Evolutionary conservation across 106 monocot genomes (phyloP).

Genomic region (Phalaenopsis aphrodite): DNA sequence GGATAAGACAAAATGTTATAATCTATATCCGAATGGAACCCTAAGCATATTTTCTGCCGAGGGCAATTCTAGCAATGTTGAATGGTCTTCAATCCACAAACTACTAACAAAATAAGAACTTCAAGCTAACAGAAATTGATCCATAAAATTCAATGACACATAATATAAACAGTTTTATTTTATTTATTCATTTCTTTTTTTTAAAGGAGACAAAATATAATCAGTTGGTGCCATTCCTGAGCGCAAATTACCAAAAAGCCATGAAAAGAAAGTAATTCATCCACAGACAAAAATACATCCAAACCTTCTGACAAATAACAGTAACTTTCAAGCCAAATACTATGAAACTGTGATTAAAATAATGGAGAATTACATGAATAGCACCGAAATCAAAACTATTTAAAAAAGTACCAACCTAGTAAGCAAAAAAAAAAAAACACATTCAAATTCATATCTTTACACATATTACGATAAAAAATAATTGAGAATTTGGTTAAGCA

Average conservation of each 20-base stretch:
- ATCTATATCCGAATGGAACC: too few species aligned
- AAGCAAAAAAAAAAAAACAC: neutral
- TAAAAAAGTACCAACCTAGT: too few species aligned
- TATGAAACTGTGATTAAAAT: neutral
- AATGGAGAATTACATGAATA: too few species aligned
- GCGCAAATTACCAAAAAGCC: neutral
- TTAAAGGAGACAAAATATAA: neutral
- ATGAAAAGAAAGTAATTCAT: neutral
- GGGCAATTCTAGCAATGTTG: too few species aligned
- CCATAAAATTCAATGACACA: neutral
- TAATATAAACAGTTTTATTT: neutral
- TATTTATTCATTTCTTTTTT: too few species aligned
- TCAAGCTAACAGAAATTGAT: neutral
- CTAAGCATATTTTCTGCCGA: too few species aligned
- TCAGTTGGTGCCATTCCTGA: neutral
- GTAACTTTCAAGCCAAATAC: neutral
- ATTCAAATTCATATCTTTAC: neutral
- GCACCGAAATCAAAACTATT: too few species aligned
- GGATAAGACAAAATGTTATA: too few species aligned
- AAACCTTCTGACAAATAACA: neutral
- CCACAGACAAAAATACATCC: neutral
- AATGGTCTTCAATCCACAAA: too few species aligned
- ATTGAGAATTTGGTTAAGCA: neutral
- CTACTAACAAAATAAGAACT: too few species aligned
- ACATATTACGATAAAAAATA: neutral